Base-by-base conservation (phyloP, 2,329 filamentous ascomycete species). In the Spiromastix sp. region DNA sequence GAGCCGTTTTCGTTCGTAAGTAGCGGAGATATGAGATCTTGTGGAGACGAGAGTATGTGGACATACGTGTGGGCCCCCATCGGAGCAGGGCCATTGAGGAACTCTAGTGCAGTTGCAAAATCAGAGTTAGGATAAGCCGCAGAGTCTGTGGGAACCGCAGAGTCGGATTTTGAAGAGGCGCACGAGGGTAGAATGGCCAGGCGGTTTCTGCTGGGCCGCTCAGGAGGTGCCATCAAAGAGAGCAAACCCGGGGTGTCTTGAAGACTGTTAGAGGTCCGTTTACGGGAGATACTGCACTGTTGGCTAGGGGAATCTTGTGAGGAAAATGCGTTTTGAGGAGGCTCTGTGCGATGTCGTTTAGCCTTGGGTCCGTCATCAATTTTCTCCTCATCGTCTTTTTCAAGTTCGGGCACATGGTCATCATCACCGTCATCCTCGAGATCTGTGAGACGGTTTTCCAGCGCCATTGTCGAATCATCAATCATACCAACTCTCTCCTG, bases 381-480 rank as follows among this genome's bases (percentile, higher is more conserved):
- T 12, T 10, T 20, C 11, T 17, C 10, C 9, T 12, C 6, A 4
- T 12, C 27, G 4, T 26, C 16, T 1, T 20, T 16, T 24, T 32
- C 34, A 33, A 13, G 3, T 3, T 7, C 27, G 17, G 22, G 34
- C 6, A 21, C 13, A 22, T 34, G 15, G 20, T 30, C 29, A 20
- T 26, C 28, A 35, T 39, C 36, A 4, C 15, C 16, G 18, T 37
- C 36, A 25, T 22, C 33, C 31, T 51, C 48, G 10, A 50, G 32
- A 33, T 52, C 44, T 11, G 47, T 42, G 16, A 52, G 32, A 10
- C 45, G 36, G 25, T 39, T 42, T 16, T 47, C 45, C 30, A 47
- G 36, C n/a, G 37, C 34, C 44, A 43, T 49, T 17, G 40, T 45
- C 21, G 42, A 46, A 39, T 54, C 49, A 34, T 54, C 51, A 29